phyloP scores from a whole-genome alignment of 306 rosid genomes.

The Vachellia collinsii region DNA sequence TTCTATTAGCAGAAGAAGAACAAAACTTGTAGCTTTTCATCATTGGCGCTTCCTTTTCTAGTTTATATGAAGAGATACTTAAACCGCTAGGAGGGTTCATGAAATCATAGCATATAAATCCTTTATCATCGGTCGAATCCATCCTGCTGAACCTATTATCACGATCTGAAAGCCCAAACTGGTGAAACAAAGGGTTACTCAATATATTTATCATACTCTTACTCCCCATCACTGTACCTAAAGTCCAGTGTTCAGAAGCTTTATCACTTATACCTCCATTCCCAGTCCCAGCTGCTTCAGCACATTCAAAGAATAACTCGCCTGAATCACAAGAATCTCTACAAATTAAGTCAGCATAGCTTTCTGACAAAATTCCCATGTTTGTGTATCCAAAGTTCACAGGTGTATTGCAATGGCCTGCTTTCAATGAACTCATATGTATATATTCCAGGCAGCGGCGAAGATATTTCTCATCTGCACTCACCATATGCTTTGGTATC shows the following conservation, averaged over 20 bases:
- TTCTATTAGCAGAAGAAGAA: slow-evolving; percentile 41
- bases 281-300: slow-evolving; percentile 3
- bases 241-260: slow-evolving; percentile 45
- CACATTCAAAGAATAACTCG: slow-evolving; percentile 36
- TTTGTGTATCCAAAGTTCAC: slow-evolving; percentile 50
- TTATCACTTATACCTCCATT: neutral
- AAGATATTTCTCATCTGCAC: slow-evolving; percentile 77
- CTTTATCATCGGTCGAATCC: slow-evolving; percentile 50
- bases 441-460: slow-evolving; percentile 80
- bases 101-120: slow-evolving; percentile 52
- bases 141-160: slow-evolving; percentile 44
- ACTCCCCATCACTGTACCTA: slow-evolving; percentile 85
- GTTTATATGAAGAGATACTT: slow-evolving; percentile 43
- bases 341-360: slow-evolving; percentile 41
- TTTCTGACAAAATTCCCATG: slow-evolving; percentile 50
- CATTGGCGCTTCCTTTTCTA: slow-evolving; percentile 38
- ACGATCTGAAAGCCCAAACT: slow-evolving; percentile 50
- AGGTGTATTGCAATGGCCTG: slow-evolving; percentile 56
- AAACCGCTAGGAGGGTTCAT: slow-evolving; percentile 44
- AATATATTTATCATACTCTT: slow-evolving; percentile 82
- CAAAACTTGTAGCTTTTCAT: slow-evolving; percentile 40
- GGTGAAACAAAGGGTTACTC: slow-evolving; percentile 70
- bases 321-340: slow-evolving; percentile 45
- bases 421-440: slow-evolving; percentile 63
- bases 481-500: slow-evolving; percentile 82